These are phyloP conservation scores for Nakazawaea populi DNA, from an alignment of 805 yeast genomes.

Conservation along the genomic window DNA sequence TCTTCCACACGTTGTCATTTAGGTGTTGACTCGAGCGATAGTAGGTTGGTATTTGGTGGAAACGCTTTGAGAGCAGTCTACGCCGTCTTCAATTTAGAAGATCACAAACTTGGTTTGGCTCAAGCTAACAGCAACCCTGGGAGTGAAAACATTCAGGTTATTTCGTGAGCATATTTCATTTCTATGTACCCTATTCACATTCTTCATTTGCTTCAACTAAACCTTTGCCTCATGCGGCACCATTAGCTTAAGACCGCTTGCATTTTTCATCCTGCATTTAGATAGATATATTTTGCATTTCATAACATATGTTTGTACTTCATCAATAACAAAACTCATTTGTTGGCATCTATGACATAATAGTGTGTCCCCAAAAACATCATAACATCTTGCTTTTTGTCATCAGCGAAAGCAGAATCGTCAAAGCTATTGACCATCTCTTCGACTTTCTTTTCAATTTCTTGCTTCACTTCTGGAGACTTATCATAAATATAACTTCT, in stretches of 20 bases:
- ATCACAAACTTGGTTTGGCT: slow-evolving; percentile 47
- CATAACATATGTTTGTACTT: neutral
- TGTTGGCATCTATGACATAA: slow-evolving; percentile 7
- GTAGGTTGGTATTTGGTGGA: slow-evolving; percentile 47
- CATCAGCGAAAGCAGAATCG: slow-evolving; percentile 13
- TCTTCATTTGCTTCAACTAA: no score
- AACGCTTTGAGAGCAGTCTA: slow-evolving; percentile 55
- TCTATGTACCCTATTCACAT: no score
- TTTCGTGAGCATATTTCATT: slow-evolving; percentile 8
- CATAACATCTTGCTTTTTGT: slow-evolving; percentile 5
- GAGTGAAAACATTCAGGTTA: slow-evolving; percentile 25
- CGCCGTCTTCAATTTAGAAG: slow-evolving; percentile 57
- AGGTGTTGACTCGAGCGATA: slow-evolving; percentile 1
- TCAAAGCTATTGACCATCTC: slow-evolving; percentile 17
- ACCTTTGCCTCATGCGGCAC: no score
- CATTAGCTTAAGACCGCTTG: no score
- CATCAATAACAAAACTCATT: neutral
- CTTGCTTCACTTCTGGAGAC: slow-evolving; percentile 28
- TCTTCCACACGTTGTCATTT: neutral
- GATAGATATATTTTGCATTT: neutral
- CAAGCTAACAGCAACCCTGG: slow-evolving; percentile 26
- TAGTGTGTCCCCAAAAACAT: slow-evolving; percentile 10
- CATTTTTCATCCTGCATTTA: neutral
- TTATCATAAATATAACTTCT: slow-evolving; percentile 48
- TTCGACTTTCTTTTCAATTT: slow-evolving; percentile 26